These are phyloP conservation scores for Acanthamoeba royreba DNA, from an alignment of 208 protist species.

Conservation along the genomic window DNA sequence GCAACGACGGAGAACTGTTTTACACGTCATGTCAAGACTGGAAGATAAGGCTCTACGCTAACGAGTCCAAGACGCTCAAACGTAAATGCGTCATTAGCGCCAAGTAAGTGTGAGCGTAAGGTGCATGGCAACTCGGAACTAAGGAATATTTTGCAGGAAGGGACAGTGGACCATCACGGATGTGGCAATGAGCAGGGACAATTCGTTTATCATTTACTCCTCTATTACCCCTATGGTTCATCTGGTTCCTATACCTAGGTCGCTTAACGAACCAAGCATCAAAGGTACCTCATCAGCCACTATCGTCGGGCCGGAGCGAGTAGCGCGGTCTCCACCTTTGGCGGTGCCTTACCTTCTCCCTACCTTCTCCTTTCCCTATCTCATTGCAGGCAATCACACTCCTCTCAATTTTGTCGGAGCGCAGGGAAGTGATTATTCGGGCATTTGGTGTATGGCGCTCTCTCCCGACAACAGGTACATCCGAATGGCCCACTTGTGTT, in stretches of 20 bases:
- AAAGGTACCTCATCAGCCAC: neutral
- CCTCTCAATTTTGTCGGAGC: neutral
- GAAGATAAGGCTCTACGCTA: neutral
- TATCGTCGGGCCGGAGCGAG: neutral
- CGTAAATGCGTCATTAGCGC: neutral
- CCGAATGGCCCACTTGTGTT: neutral
- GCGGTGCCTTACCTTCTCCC: neutral
- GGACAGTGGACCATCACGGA: slow-evolving; percentile 41
- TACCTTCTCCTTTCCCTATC: neutral
- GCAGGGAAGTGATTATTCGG: neutral
- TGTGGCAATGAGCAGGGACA: neutral
- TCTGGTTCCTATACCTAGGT: neutral
- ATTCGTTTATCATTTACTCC: neutral
- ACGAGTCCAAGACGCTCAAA: neutral
- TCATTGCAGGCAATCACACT: neutral
- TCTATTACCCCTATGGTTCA: slow-evolving; percentile 11
- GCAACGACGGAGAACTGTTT: neutral
- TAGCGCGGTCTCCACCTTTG: neutral
- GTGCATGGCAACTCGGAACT: neutral
- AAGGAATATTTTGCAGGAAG: neutral
- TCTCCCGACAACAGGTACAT: neutral
- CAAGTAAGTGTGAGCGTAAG: neutral
- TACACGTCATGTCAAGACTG: slow-evolving; percentile 1
- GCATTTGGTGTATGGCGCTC: slow-evolving; percentile 33
- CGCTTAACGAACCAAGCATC: neutral